phyloP scores from a whole-genome alignment of 23 red algal species.

The Pyropia haitanensis region DNA sequence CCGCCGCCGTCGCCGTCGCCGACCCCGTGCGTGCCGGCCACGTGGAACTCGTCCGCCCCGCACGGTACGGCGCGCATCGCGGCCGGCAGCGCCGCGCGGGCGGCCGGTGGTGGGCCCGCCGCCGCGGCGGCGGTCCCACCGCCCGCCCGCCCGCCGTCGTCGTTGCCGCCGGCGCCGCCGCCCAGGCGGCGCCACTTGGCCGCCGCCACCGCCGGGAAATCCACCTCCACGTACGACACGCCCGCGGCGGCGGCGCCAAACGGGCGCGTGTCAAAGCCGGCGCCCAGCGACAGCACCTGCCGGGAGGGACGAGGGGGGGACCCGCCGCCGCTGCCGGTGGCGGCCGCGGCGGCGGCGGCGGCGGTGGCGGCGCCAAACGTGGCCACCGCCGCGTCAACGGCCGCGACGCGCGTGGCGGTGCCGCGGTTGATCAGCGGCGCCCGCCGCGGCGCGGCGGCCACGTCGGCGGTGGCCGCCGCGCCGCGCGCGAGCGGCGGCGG shows the following conservation, averaged over 20 bases:
- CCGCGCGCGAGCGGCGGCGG: background rate
- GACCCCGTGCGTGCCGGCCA: too few species aligned
- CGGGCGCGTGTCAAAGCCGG: constrained; percentile 56
- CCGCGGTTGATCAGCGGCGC: constrained; percentile 64
- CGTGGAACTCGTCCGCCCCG: too few species aligned
- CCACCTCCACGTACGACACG: constrained; percentile 49
- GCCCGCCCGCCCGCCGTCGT: too few species aligned
- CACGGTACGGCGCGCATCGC: too few species aligned
- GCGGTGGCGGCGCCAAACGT: constrained; percentile 13
- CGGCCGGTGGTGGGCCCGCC: too few species aligned
- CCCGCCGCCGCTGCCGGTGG: constrained; percentile 1
- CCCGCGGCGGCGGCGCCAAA: constrained; percentile 21
- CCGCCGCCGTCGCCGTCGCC: too few species aligned
- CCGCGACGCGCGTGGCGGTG: constrained; percentile 26
- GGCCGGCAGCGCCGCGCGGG: too few species aligned
- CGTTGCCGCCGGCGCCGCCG: too few species aligned
- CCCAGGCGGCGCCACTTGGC: constrained; percentile 6
- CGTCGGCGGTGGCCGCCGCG: background rate
- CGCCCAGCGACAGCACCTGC: constrained; percentile 58
- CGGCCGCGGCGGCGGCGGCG: background rate
- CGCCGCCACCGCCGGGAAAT: constrained; percentile 28
- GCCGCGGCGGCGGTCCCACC: too few species aligned
- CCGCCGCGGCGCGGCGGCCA: background rate
- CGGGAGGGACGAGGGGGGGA: background rate
- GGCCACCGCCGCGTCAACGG: constrained; percentile 23